Percentiles rank a stretch among this genome's conserved stretches.
Conservation (phyloP, 2,329 filamentous ascomycete genomes). For the Colletotrichum cordylinicola region DNA sequence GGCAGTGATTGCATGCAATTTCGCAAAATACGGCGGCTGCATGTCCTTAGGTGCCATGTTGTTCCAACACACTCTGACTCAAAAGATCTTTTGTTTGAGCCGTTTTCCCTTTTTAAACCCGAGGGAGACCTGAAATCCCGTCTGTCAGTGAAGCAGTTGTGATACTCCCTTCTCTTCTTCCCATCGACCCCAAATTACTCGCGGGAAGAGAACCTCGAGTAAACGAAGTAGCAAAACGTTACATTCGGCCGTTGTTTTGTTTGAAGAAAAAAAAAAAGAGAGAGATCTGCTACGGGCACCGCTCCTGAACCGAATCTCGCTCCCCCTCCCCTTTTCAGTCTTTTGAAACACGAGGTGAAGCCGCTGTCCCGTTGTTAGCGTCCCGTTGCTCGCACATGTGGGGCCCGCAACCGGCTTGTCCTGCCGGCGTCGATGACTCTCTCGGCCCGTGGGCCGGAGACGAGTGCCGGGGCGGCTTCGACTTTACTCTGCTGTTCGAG, state of each 20-base stretch:
- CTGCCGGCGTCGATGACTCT: constrained; percentile 10
- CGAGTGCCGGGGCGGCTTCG: constrained; percentile 30
- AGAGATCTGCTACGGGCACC: neutral
- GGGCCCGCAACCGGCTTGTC: constrained; percentile 6
- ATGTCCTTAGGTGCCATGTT: neutral
- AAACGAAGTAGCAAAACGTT: neutral
- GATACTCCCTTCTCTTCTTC: neutral
- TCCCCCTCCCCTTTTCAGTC: neutral
- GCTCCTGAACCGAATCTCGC: neutral
- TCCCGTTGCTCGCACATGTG: neutral
- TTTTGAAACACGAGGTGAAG: constrained; percentile 3
- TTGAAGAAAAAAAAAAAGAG: neutral
- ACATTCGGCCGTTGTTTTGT: constrained; percentile 3
- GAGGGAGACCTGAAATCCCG: neutral
- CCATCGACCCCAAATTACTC: neutral
- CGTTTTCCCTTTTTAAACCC: neutral
- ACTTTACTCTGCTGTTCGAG: constrained; percentile 34
- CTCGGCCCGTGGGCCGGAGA: constrained; percentile 21
- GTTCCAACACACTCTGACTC: neutral
- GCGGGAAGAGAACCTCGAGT: neutral
- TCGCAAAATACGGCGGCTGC: neutral
- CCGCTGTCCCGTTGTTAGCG: neutral
- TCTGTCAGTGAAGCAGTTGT: neutral
- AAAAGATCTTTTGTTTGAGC: neutral
- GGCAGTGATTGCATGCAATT: too few species aligned